Evolutionary conservation across 495 filamentous ascomycete genomes (phyloP), one percentile per base, ranked within the genome.

Genomic region (Hypoxylon crocopeplum): DNA sequence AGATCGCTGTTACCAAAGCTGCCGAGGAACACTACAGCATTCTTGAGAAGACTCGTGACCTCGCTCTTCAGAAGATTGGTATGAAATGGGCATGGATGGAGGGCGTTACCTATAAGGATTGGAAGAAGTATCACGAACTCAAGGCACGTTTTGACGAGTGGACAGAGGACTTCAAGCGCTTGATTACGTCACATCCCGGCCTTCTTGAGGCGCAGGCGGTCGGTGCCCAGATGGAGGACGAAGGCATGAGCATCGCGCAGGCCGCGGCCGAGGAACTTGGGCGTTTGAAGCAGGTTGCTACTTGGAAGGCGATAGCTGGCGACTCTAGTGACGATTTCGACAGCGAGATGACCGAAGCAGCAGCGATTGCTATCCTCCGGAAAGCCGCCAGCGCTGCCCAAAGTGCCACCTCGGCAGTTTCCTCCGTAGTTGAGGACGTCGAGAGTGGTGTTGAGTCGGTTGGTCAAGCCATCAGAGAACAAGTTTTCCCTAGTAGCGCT

Each of bases 1-100:
- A 86, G 48, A 75, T 76, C 10, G 80, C 90, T 12, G 86, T 96
- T 36, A 84, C 81, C 46, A 81, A 86, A 30, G 90, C 92, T 7
- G 84, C 92, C n/a, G 75, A 91, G 52, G 88, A 86, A 16, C 96
- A 93, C 6, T 82, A 98, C 20, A 80, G 84, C 49, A 89, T 95
- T 27, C 81, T 99, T 29, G 90, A 94, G 59, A 81, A 83, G 46
- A 92, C 97, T 50, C 84, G 90, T 16, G 92, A 97, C 59, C 79
- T 97, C 6, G 92, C 92, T 1, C 79, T 99, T 6, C 92, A 97
- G 67, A 93, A 97, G 67, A 90, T 99, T 48, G 95, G 95, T 33
- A 93, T 95, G 84, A 90, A 94, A 54, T 99, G 95, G 93, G 92
- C 93, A 1, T 95, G 90, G 88, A 96, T 91, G 82, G 93, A 97